Percentiles rank a stretch among this genome's conserved stretches.
These are phyloP conservation scores for Tulasnella sp. DNA, from an alignment of 768 basidiomycete genomes.

Conservation along the genomic window DNA sequence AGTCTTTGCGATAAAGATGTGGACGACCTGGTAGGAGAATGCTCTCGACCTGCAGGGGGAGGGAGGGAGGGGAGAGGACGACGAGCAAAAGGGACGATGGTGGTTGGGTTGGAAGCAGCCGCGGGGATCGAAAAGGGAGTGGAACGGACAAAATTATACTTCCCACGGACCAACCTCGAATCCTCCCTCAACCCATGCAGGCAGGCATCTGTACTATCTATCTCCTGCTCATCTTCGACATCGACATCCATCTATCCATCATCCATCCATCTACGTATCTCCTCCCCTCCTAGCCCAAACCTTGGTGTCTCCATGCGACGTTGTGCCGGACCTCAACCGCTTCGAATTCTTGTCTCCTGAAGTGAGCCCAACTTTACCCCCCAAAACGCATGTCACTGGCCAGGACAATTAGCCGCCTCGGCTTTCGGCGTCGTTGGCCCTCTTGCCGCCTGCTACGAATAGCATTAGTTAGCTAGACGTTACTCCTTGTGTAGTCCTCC, in stretches of 20 bases:
- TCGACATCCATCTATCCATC: conserved; percentile 20
- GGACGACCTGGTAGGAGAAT: conserved; percentile 10
- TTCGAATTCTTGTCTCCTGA: conserved; percentile 22
- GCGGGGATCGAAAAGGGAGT: conserved; percentile 8
- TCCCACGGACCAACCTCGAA: conserved; percentile 20
- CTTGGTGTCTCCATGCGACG: conserved; percentile 4
- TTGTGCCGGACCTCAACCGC: conserved; percentile 18
- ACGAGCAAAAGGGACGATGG: conserved; percentile 14
- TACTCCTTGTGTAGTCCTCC: background rate
- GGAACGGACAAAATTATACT: conserved; percentile 16
- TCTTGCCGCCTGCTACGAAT: background rate
- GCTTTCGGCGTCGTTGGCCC: background rate
- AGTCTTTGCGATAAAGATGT: conserved; percentile 1
- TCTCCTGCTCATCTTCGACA: background rate
- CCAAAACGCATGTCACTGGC: background rate
- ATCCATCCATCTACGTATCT: background rate
- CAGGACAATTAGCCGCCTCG: conserved; percentile 3
- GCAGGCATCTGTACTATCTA: background rate
- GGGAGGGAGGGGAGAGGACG: conserved; percentile 2
- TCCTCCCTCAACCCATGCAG: conserved; percentile 10
- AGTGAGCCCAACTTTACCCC: conserved; percentile 17
- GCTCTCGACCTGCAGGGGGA: conserved; percentile 20
- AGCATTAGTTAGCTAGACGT: background rate
- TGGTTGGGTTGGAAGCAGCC: conserved; percentile 21
- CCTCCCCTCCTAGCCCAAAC: background rate